Evolutionary conservation across 345 rosid genomes (phyloP).

Genomic region (Ceriops zippeliana): DNA sequence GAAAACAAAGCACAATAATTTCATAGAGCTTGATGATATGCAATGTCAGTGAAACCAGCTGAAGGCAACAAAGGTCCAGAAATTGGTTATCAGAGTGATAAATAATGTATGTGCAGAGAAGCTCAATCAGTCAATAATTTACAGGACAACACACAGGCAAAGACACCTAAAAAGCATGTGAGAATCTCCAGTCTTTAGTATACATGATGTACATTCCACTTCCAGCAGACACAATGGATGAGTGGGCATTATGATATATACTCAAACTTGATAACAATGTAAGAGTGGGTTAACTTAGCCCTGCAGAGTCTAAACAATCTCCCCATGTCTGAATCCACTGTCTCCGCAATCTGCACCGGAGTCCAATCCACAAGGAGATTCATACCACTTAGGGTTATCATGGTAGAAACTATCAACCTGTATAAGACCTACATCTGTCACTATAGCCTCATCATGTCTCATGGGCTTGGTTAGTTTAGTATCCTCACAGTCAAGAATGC

Average conservation of each 20-base stretch:
- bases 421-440: conserved; percentile 82
- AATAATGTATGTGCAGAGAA: conserved; percentile 41
- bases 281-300: conserved; percentile 36
- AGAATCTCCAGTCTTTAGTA: conserved; percentile 40
- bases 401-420: conserved; percentile 98
- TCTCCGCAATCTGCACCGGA: conserved; percentile 78
- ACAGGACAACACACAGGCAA: conserved; percentile 38
- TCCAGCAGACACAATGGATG: conserved; percentile 25
- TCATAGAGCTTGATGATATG: conserved; percentile 11
- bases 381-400: conserved; percentile 91
- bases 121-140: conserved; percentile 47
- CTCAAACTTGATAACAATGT: conserved; percentile 43
- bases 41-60: conserved; percentile 24
- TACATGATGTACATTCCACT: conserved; percentile 57
- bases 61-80: conserved; percentile 26
- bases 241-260: conserved; percentile 30
- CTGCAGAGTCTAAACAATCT: conserved; percentile 52
- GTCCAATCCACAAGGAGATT: conserved; percentile 94
- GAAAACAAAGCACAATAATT: conserved; percentile 18
- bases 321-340: conserved; percentile 76
- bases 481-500: conserved; percentile 86
- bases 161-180: conserved; percentile 35
- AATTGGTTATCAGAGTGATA: conserved; percentile 29
- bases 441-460: conserved; percentile 77
- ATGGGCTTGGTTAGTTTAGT: conserved; percentile 80